Conservation (phyloP, 352 stramenopile genomes). For the Globisporangium apiculatum region DNA sequence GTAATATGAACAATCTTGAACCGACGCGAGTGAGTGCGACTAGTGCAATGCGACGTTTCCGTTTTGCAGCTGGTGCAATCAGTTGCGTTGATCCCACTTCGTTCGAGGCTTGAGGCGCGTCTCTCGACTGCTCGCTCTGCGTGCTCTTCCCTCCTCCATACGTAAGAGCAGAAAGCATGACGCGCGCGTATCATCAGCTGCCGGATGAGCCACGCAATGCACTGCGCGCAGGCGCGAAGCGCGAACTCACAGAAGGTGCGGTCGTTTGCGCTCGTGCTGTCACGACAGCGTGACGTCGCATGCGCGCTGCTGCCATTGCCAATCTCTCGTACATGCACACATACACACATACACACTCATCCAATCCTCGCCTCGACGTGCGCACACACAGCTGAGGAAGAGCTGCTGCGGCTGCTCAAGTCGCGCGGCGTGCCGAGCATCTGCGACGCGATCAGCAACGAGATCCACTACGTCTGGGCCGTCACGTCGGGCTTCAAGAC, state of each 20-base stretch:
- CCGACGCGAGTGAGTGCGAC: constrained; percentile 3
- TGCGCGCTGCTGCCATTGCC: not conserved
- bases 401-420: constrained; percentile 60
- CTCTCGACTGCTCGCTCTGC: too few relatives aligned
- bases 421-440: constrained; percentile 52
- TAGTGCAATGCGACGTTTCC: constrained; percentile 1
- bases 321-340: too few relatives aligned
- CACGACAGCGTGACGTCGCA: not conserved
- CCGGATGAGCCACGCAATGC: constrained; percentile 3
- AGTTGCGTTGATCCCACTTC: too few relatives aligned
- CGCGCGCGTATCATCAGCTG: constrained; percentile 26
- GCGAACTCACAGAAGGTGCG: constrained; percentile 36
- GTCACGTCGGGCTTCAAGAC: constrained; percentile 65
- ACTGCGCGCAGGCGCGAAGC: constrained; percentile 1
- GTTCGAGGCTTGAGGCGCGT: too few relatives aligned
- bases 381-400: constrained; percentile 38
- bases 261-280: not conserved
- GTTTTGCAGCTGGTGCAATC: too few relatives aligned
- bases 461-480: constrained; percentile 75
- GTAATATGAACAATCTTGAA: constrained; percentile 17
- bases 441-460: constrained; percentile 60
- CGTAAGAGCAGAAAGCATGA: constrained; percentile 6
- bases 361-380: not conserved
- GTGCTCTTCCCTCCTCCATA: too few relatives aligned
- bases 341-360: not conserved